These are phyloP conservation scores for Dalechampia spathulata DNA, from an alignment of 441 rosid species.

Conservation along the genomic window DNA sequence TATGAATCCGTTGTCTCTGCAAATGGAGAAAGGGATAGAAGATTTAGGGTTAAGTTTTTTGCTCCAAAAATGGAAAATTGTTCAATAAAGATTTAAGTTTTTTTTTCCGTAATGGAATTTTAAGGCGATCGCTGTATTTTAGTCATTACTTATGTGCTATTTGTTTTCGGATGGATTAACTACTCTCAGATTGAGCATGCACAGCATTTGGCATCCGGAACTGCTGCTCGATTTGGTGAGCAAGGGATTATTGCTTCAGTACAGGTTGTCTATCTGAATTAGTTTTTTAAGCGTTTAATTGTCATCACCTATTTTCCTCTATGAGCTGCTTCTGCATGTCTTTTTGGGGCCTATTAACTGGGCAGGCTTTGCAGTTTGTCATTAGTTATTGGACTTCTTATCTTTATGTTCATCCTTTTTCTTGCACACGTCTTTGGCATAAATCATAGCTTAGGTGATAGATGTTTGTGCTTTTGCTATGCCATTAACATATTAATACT, in stretches of 20 bases:
- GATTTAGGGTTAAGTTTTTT: constrained; percentile 60
- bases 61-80: constrained; percentile 10
- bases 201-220: constrained; percentile 67
- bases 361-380: background rate
- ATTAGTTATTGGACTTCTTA: background rate
- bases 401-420: too few relatives aligned
- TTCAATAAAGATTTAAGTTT: background rate
- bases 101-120: background rate
- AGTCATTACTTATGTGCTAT: background rate
- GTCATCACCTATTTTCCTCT: background rate
- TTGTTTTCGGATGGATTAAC: constrained; percentile 11
- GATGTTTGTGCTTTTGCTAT: too few relatives aligned
- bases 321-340: too few relatives aligned
- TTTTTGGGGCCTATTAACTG: background rate
- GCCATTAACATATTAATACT: too few relatives aligned
- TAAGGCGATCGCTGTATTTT: background rate
- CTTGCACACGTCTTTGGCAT: too few relatives aligned
- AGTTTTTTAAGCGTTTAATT: background rate
- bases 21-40: constrained; percentile 70
- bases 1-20: constrained; percentile 47
- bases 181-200: constrained; percentile 71
- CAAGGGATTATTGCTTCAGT: constrained; percentile 69
- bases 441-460: too few relatives aligned
- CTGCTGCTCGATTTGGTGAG: constrained; percentile 61
- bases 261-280: constrained; percentile 41